Evolutionary conservation across 2,329 filamentous ascomycete species (phyloP).

Genomic region (Colletotrichum liaoningense): DNA sequence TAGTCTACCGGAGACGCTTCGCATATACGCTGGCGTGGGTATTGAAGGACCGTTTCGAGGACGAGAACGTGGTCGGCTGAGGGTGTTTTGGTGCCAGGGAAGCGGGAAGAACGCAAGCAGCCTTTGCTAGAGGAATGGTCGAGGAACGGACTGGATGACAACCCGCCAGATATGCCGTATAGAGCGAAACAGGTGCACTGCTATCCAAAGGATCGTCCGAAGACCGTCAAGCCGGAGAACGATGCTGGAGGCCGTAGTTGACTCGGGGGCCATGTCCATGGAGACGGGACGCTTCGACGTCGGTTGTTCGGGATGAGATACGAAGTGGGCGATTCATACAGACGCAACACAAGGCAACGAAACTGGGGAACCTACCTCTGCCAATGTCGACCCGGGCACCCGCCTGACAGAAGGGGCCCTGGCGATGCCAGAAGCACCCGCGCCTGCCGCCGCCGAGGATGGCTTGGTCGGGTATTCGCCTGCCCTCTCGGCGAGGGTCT

Average conservation of each 20-base stretch:
- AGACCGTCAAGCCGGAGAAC: not conserved
- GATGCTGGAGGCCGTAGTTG: not conserved
- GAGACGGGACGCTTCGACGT: not conserved
- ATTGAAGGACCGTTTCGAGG: not conserved
- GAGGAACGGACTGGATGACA: not conserved
- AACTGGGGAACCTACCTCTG: conserved; percentile 19
- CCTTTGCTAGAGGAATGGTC: not conserved
- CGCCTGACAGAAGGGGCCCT: conserved; percentile 15
- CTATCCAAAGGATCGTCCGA: conserved; percentile 13
- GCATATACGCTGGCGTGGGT: not conserved
- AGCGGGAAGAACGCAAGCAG: conserved; percentile 13
- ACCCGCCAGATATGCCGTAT: conserved; percentile 3
- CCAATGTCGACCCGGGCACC: conserved; percentile 8
- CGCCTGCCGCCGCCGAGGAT: conserved; percentile 46
- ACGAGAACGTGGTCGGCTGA: not conserved
- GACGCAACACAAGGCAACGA: not conserved
- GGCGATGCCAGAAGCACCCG: conserved; percentile 49
- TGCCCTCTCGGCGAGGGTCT: conserved; percentile 66
- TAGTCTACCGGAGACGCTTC: conserved; percentile 16
- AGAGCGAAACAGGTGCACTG: conserved; percentile 1
- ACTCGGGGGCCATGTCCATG: conserved; percentile 14
- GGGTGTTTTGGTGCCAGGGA: not conserved
- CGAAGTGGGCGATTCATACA: not conserved
- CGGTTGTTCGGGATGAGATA: not conserved
- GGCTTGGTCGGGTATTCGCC: conserved; percentile 60